These are phyloP conservation scores for Peronospora tabacina DNA, from an alignment of 352 stramenopile genomes.

Conservation along the genomic window DNA sequence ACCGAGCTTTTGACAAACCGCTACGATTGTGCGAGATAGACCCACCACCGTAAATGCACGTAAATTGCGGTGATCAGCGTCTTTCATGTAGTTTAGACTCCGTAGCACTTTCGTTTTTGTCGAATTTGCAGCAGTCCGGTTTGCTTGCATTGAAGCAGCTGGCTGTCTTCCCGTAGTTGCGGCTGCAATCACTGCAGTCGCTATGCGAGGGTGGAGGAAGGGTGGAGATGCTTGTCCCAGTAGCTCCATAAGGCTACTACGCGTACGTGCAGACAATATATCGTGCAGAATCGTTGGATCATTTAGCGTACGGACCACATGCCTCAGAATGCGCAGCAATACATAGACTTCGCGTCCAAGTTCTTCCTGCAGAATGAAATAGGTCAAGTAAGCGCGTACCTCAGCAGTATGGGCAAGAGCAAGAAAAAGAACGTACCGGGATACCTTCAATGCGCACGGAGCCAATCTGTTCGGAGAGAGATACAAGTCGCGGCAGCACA, in stretches of 20 bases:
- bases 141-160: conserved; percentile 7
- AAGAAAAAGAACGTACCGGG: conserved; percentile 33
- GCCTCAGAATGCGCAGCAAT: conserved; percentile 48
- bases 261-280: conserved; percentile 42
- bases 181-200: conserved; percentile 44
- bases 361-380: conserved; percentile 34
- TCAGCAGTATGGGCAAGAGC: neutral
- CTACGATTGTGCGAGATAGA: conserved; percentile 50
- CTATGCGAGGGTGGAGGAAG: conserved; percentile 55
- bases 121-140: conserved; percentile 5
- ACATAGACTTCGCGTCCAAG: conserved; percentile 70
- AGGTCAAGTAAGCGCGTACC: neutral
- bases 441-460: conserved; percentile 57
- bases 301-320: conserved; percentile 50
- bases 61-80: conserved; percentile 38
- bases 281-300: conserved; percentile 37
- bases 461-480: conserved; percentile 55
- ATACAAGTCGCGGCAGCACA: conserved; percentile 44
- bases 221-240: conserved; percentile 49
- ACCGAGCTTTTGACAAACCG: conserved; percentile 55
- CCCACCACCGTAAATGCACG: conserved; percentile 62
- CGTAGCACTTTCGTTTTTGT: conserved; percentile 38
- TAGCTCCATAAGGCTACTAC: conserved; percentile 40
- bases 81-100: conserved; percentile 41
- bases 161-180: conserved; percentile 23